Conservation (phyloP, 2,329 filamentous ascomycete species). For the Sclerotinia minor region DNA sequence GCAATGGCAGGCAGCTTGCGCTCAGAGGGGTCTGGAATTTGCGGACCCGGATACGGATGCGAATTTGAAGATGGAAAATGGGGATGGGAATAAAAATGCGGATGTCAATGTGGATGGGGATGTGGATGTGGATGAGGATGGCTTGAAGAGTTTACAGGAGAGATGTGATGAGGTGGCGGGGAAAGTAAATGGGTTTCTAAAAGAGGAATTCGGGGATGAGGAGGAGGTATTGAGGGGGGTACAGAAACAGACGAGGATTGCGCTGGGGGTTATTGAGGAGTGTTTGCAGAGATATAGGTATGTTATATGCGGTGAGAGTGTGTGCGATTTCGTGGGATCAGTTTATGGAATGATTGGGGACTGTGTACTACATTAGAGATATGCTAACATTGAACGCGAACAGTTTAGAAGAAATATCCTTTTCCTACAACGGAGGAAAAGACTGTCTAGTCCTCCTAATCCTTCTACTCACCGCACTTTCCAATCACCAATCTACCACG, state of each 20-base stretch:
- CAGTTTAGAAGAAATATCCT: slow-evolving; percentile 75
- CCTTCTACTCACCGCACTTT: slow-evolving; percentile 65
- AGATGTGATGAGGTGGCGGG: slow-evolving; percentile 36
- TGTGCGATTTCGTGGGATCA: background rate
- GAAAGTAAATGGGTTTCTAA: slow-evolving; percentile 39
- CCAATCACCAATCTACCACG: slow-evolving; percentile 44
- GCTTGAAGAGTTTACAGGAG: background rate
- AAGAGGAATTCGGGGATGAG: slow-evolving; percentile 30
- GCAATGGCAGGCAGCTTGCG: slow-evolving; percentile 20
- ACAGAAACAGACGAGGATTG: slow-evolving; percentile 72
- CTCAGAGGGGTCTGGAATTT: background rate
- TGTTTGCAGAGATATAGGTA: slow-evolving; percentile 76
- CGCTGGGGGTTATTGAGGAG: slow-evolving; percentile 71
- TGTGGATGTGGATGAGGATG: background rate
- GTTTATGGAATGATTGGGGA: background rate
- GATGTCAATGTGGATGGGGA: background rate
- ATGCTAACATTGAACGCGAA: background rate
- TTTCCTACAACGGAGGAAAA: slow-evolving; percentile 98
- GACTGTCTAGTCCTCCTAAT: slow-evolving; percentile 92
- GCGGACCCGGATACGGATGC: slow-evolving; percentile 7
- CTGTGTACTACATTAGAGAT: slow-evolving; percentile 15
- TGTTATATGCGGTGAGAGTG: background rate
- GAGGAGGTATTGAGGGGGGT: slow-evolving; percentile 44
- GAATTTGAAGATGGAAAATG: background rate
- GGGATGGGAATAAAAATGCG: background rate